Conservation (phyloP, 345 rosid genomes). For the Brassica incana region DNA sequence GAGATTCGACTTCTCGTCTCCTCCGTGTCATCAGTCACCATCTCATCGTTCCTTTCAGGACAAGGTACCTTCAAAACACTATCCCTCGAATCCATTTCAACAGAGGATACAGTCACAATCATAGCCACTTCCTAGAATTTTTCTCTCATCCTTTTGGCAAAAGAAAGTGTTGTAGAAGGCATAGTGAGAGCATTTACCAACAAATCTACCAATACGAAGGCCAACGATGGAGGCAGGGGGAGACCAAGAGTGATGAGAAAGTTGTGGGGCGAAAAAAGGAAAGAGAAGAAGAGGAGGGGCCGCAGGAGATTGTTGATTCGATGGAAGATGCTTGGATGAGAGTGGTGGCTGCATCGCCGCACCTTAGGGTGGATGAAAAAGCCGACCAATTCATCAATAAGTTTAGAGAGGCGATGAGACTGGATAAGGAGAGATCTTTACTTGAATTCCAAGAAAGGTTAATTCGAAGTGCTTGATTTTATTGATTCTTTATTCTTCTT, state of each 20-base stretch:
- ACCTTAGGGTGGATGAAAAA: slow-evolving; percentile 68
- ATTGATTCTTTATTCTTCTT: background rate
- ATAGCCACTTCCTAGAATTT: slow-evolving; percentile 30
- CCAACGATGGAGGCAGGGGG: slow-evolving; percentile 9
- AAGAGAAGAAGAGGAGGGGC: background rate
- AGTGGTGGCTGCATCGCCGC: slow-evolving; percentile 65
- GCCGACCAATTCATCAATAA: slow-evolving; percentile 66
- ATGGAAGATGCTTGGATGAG: slow-evolving; percentile 77
- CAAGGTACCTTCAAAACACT: slow-evolving; percentile 22
- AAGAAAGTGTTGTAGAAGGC: background rate
- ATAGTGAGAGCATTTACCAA: slow-evolving; percentile 18
- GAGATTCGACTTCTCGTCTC: slow-evolving; percentile 41
- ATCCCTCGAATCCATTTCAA: background rate
- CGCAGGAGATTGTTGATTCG: slow-evolving; percentile 12
- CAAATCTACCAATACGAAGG: slow-evolving; percentile 21
- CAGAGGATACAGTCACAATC: background rate
- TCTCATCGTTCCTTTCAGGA: slow-evolving; percentile 47
- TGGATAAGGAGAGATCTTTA: slow-evolving; percentile 58
- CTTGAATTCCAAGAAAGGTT: slow-evolving; percentile 66
- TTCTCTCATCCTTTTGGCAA: slow-evolving; percentile 15
- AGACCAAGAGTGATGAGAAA: background rate
- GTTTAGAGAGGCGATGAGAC: slow-evolving; percentile 52
- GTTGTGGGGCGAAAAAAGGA: background rate
- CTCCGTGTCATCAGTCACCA: slow-evolving; percentile 41
- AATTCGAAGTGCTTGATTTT: slow-evolving; percentile 46